A percentile compares a stretch with the other conserved stretches of the same genome.
Evolutionary conservation across 2,329 filamentous ascomycete species (phyloP).

Genomic region (Apiospora pterosperma): DNA sequence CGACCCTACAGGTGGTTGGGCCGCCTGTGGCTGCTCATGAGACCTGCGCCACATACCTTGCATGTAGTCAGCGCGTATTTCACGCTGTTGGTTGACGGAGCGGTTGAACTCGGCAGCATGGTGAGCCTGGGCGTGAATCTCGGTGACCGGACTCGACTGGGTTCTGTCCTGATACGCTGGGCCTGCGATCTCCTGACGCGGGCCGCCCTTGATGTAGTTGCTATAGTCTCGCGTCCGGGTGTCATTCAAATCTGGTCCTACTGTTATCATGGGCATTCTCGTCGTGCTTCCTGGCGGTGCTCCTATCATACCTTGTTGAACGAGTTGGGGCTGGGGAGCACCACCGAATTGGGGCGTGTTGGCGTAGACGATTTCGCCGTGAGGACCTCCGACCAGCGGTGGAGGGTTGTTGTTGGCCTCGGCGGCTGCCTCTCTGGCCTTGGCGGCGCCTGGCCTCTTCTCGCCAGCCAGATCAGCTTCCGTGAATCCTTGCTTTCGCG

Average conservation of each 20-base stretch:
- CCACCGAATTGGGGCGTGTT: constrained; percentile 66
- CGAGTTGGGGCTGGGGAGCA: constrained; percentile 63
- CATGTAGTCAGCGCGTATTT: constrained; percentile 74
- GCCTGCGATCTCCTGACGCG: constrained; percentile 85
- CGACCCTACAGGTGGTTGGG: constrained; percentile 40
- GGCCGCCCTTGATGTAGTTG: constrained; percentile 71
- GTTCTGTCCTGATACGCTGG: constrained; percentile 85
- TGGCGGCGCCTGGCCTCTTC: constrained; percentile 88
- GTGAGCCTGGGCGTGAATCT: constrained; percentile 81
- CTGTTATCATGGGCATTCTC: constrained; percentile 80
- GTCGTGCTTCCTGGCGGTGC: constrained; percentile 60
- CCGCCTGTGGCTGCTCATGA: constrained; percentile 67
- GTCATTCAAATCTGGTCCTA: constrained; percentile 74
- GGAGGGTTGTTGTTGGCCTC: constrained; percentile 62
- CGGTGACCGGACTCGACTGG: constrained; percentile 69
- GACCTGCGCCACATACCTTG: constrained; percentile 79
- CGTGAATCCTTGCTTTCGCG: constrained; percentile 94
- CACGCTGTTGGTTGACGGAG: constrained; percentile 73
- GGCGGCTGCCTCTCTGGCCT: constrained; percentile 77
- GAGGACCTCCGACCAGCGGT: constrained; percentile 58
- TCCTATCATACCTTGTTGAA: constrained; percentile 71
- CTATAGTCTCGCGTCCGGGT: constrained; percentile 77
- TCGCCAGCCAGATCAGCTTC: constrained; percentile 95
- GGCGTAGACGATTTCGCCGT: constrained; percentile 86
- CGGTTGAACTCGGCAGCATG: constrained; percentile 92